Evolutionary conservation across 2,329 filamentous ascomycete species (phyloP).

Genomic region (Ophiocordyceps robertsii): DNA sequence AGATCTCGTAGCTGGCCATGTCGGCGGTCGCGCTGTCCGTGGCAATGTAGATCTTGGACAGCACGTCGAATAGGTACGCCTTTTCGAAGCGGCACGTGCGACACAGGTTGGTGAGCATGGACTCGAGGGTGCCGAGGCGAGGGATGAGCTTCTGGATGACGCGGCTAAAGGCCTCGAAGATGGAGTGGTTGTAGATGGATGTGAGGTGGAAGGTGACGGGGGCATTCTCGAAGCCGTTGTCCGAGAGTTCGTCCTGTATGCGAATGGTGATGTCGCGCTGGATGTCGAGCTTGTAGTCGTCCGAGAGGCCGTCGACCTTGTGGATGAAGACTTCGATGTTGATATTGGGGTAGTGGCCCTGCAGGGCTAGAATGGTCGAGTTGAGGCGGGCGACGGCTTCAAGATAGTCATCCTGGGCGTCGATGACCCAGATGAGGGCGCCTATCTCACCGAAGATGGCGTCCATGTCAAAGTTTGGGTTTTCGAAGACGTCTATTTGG

Average conservation of each 20-base stretch:
- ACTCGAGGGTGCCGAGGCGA: constrained; percentile 81
- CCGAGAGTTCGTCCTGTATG: constrained; percentile 89
- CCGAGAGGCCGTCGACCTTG: constrained; percentile 94
- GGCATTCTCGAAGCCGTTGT: constrained; percentile 85
- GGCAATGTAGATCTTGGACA: constrained; percentile 97
- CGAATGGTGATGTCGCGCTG: constrained; percentile 94
- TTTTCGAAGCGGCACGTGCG: constrained; percentile 94
- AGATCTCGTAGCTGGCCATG: constrained; percentile 94
- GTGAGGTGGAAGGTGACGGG: constrained; percentile 93
- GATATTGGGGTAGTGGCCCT: constrained; percentile 80
- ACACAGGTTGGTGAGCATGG: constrained; percentile 85
- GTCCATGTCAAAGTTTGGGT: constrained; percentile 79
- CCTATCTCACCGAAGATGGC: constrained; percentile 91
- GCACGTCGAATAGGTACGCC: constrained; percentile 92
- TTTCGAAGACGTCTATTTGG: constrained; percentile 79
- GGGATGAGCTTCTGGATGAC: constrained; percentile 97
- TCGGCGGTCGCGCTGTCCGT: constrained; percentile 89
- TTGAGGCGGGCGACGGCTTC: constrained; percentile 82
- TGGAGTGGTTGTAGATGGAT: constrained; percentile 96
- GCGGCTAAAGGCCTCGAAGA: constrained; percentile 96
- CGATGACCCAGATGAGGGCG: constrained; percentile 95
- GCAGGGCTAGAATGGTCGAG: constrained; percentile 75
- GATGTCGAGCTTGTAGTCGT: constrained; percentile 92
- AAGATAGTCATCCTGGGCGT: constrained; percentile 95
- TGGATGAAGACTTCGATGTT: constrained; percentile 98